A percentile compares a stretch with the other conserved stretches of the same genome.
phyloP scores from a whole-genome alignment of 2,329 filamentous ascomycete species.

The Claviceps purpurea region DNA sequence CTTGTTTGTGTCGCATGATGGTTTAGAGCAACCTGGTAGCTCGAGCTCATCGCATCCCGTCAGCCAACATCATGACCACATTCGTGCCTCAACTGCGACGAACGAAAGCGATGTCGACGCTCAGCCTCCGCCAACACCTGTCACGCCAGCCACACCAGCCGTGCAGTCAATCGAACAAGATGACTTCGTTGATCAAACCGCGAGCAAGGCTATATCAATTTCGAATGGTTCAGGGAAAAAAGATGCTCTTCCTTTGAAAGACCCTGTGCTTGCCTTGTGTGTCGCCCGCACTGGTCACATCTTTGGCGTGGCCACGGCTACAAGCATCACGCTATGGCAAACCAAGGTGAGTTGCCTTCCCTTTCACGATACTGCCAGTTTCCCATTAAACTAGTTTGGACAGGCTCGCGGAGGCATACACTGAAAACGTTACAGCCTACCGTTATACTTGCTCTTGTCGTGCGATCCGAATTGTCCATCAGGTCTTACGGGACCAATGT shows the following conservation, averaged over 20 bases:
- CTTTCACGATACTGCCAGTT: not conserved
- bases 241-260: slow-evolving; percentile 33
- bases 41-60: slow-evolving; percentile 11
- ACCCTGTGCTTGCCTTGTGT: slow-evolving; percentile 59
- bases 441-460: slow-evolving; percentile 71
- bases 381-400: not conserved
- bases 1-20: slow-evolving; percentile 46
- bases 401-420: not conserved
- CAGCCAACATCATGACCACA: slow-evolving; percentile 8
- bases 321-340: slow-evolving; percentile 90
- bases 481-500: slow-evolving; percentile 75
- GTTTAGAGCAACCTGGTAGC: slow-evolving; percentile 28
- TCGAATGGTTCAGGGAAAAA: slow-evolving; percentile 15
- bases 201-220: slow-evolving; percentile 5
- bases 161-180: slow-evolving; percentile 47
- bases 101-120: slow-evolving; percentile 21
- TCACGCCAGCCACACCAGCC: slow-evolving; percentile 42
- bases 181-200: slow-evolving; percentile 18
- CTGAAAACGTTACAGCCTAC: slow-evolving; percentile 51
- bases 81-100: slow-evolving; percentile 13
- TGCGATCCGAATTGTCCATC: slow-evolving; percentile 69
- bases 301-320: slow-evolving; percentile 77
- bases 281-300: slow-evolving; percentile 66
- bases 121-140: slow-evolving; percentile 30
- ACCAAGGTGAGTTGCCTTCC: slow-evolving; percentile 54